Evolutionary conservation across 1,284 basidiomycete species (phyloP), one percentile per base, ranked within the genome.

Genomic region (Lignosus rhinocerotis): DNA sequence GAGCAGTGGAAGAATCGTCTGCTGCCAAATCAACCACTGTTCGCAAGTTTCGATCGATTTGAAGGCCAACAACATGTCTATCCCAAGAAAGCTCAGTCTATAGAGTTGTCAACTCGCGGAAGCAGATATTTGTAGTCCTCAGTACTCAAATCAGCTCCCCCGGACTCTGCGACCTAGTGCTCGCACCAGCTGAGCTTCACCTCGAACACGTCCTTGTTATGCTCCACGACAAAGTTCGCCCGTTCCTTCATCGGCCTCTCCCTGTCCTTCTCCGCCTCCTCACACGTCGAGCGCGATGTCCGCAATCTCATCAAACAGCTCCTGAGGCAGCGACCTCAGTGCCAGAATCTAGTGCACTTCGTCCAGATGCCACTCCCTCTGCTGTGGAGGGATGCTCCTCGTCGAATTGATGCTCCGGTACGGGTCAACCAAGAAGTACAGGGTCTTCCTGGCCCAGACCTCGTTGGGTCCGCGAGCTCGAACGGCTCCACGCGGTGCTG

Each of bases 351-450:
- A 33, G 11, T 32, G 36, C 49, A 51, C 41, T 21, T 51, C 49
- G 36, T 51, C 38, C 45, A 48, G 9, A 36, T 52, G 16, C 54
- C 58, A 60, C 25, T 41, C 54, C 12, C 25, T 32, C 45, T 56
- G 54, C 42, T 53, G 58, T 16, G 54, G 51, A 11, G 58, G 54
- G 6, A 53, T 36, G 38, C 34, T 42, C 32, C 30, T 33, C 50
- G 58, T 60, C 46, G 58, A 60, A 2, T 34, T 19, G 7, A 56
- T 51, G 25, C 19, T 21, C 21, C 31, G 30, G n/a, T n/a, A 34
- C 9, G 72, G 71, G 56, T 72, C 68, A 47, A 69, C 65, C 31
- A 73, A 73, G 52, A 71, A 65, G 43, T 61, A 66, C 31, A 72
- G 53, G 43, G 73, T 70, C 58, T 70, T 72, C 39, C 69, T 64